phyloP scores from a whole-genome alignment of 1,139 yeast species.

The Pichiaceae sp. region DNA sequence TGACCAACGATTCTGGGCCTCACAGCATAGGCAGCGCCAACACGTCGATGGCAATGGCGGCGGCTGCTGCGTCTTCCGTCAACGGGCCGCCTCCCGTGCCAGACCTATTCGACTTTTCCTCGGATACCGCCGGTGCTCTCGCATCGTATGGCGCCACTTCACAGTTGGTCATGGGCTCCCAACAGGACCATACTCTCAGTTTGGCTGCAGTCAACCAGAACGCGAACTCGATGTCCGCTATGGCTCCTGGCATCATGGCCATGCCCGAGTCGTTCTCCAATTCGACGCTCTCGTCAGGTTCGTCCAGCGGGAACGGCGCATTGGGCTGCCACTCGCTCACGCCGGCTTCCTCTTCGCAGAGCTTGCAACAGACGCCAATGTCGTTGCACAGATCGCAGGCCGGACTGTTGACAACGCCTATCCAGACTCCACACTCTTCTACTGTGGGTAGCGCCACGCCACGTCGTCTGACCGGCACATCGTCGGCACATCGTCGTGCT shows the following conservation, averaged over 20 bases:
- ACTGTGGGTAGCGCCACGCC: conserved; percentile 13
- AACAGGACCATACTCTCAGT: too few species aligned
- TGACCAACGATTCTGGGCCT: neutral
- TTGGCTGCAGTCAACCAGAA: neutral
- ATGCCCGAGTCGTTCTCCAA: conserved; percentile 28
- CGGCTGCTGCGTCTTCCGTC: neutral
- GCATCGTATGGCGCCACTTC: neutral
- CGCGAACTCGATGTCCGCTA: neutral
- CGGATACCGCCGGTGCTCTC: neutral
- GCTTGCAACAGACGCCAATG: conserved; percentile 15
- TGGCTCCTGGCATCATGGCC: neutral
- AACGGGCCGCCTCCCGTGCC: neutral
- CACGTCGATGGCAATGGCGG: neutral
- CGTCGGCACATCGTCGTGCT: conserved; percentile 27
- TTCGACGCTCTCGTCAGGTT: conserved; percentile 33
- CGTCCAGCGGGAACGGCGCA: conserved; percentile 24
- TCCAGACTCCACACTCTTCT: conserved; percentile 19
- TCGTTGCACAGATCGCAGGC: conserved; percentile 7
- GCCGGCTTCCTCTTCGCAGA: neutral
- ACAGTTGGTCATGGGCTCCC: too few species aligned
- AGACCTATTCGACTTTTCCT: neutral
- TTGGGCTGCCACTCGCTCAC: neutral
- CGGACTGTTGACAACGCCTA: conserved; percentile 11
- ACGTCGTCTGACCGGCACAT: conserved; percentile 4
- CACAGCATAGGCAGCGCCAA: neutral